Evolutionary conservation across 1,284 basidiomycete genomes (phyloP).

Genomic region (Takashimella tepidaria): DNA sequence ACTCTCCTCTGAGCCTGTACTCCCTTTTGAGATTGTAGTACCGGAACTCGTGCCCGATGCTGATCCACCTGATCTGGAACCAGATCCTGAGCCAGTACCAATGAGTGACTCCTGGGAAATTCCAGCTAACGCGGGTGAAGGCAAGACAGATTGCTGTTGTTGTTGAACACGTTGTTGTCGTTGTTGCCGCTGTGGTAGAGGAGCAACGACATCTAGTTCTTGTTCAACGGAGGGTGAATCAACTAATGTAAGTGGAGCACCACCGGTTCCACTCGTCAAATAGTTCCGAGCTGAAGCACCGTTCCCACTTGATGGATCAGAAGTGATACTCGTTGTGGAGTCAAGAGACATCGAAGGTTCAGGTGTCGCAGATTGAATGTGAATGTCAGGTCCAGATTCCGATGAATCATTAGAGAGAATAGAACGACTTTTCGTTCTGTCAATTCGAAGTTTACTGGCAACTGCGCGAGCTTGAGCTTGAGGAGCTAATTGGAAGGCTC

Average conservation of each 20-base stretch:
- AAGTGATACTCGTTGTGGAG: background rate
- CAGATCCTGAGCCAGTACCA: background rate
- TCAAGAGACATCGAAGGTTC: background rate
- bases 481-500: slow-evolving; percentile 39
- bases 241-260: background rate
- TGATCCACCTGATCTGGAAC: too few relatives aligned
- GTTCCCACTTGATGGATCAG: background rate
- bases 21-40: too few relatives aligned
- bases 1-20: too few relatives aligned
- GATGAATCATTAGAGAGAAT: background rate
- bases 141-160: background rate
- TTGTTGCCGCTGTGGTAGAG: background rate
- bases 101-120: background rate
- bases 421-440: slow-evolving; percentile 22
- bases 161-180: background rate
- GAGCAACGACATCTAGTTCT: background rate
- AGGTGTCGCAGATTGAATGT: slow-evolving; percentile 6
- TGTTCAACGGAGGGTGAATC: background rate
- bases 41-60: too few relatives aligned
- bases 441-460: slow-evolving; percentile 38
- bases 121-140: background rate
- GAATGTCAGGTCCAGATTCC: background rate
- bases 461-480: slow-evolving; percentile 40
- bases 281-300: too few relatives aligned
- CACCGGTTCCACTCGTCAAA: background rate